phyloP scores from a whole-genome alignment of 768 basidiomycete species.

The Lentinula guzmanii region DNA sequence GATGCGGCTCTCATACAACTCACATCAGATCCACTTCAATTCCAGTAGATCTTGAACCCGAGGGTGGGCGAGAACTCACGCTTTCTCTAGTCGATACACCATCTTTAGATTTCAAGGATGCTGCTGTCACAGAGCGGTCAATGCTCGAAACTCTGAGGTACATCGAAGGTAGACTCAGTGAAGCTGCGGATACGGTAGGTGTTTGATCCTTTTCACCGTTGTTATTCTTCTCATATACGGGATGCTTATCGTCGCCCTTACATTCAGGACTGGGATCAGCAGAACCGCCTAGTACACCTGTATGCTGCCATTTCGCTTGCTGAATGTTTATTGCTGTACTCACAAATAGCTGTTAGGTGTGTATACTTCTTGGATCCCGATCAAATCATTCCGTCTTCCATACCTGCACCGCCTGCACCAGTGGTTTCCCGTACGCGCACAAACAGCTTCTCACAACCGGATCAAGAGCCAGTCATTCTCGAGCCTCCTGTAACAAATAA shows the following conservation, averaged over 20 bases:
- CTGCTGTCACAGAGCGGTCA: conserved; percentile 54
- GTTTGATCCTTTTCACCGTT: conserved; percentile 17
- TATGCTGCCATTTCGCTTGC: conserved; percentile 25
- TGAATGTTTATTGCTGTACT: not conserved
- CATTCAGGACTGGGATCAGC: conserved; percentile 58
- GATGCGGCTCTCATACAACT: conserved; percentile 65
- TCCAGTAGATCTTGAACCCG: conserved; percentile 59
- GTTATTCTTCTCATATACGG: conserved; percentile 12
- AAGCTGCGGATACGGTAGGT: conserved; percentile 75
- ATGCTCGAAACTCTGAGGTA: conserved; percentile 64
- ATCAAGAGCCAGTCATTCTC: conserved; percentile 71
- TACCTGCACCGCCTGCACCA: conserved; percentile 57
- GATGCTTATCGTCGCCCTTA: conserved; percentile 12
- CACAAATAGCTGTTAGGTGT: conserved; percentile 40
- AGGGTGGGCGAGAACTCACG: conserved; percentile 41
- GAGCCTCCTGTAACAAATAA: conserved; percentile 75
- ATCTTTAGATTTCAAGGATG: conserved; percentile 69
- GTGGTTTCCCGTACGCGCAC: conserved; percentile 62
- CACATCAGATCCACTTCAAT: conserved; percentile 65
- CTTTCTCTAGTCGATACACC: conserved; percentile 81
- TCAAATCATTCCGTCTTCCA: conserved; percentile 66
- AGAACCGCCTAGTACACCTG: conserved; percentile 80
- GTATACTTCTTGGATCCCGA: conserved; percentile 88
- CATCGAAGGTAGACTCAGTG: conserved; percentile 67
- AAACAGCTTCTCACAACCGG: conserved; percentile 67